Conservation (phyloP, 352 stramenopile species). For the Phytopythium ostracodes region DNA sequence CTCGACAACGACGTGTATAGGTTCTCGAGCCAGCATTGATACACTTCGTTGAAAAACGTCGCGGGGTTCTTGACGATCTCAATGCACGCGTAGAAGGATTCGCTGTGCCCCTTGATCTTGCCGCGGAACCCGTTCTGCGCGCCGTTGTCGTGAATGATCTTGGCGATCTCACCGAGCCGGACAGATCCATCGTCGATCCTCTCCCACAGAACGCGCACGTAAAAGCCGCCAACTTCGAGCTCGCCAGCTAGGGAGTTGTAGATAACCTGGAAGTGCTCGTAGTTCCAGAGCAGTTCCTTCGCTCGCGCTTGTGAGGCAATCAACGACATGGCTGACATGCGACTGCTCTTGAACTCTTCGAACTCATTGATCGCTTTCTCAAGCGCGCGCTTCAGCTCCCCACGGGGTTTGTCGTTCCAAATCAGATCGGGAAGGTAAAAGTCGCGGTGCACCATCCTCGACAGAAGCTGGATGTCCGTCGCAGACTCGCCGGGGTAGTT, state of each 20-base stretch:
- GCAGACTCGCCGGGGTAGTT: conserved; percentile 78
- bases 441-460: conserved; percentile 59
- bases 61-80: conserved; percentile 59
- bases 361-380: conserved; percentile 43
- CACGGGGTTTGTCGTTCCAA: conserved; percentile 58
- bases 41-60: conserved; percentile 75
- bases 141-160: conserved; percentile 32
- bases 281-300: conserved; percentile 52
- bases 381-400: conserved; percentile 49
- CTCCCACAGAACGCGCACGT: conserved; percentile 66
- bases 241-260: conserved; percentile 67
- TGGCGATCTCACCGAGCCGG: conserved; percentile 46
- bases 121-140: conserved; percentile 29
- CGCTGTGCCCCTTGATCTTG: conserved; percentile 40
- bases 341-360: conserved; percentile 38
- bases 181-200: conserved; percentile 69
- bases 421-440: conserved; percentile 79
- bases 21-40: conserved; percentile 80
- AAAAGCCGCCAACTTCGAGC: conserved; percentile 60
- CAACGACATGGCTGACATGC: conserved; percentile 17
- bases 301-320: conserved; percentile 18
- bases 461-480: conserved; percentile 61
- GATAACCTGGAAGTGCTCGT: conserved; percentile 55
- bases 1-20: conserved; percentile 30
- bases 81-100: conserved; percentile 60